phyloP scores from a whole-genome alignment of 495 filamentous ascomycete genomes.

The Lasiosphaeris hirsuta region DNA sequence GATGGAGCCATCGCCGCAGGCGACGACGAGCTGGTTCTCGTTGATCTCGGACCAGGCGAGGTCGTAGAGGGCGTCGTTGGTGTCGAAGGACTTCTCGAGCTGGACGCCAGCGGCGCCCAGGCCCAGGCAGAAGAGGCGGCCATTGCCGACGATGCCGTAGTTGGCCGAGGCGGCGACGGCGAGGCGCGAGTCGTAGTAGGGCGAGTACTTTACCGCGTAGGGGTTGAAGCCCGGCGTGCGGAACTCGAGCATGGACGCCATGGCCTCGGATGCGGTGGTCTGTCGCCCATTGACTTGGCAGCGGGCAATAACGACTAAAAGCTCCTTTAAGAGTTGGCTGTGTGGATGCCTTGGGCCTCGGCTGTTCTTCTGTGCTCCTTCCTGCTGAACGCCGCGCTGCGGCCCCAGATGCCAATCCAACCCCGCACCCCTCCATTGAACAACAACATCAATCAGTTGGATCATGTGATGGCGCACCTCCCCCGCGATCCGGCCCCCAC shows the following conservation, averaged over 20 bases:
- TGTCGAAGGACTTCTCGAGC: slow-evolving; percentile 88
- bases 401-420: not conserved
- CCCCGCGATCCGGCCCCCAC: not conserved
- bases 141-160: slow-evolving; percentile 96
- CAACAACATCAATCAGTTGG: too few species aligned
- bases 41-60: slow-evolving; percentile 89
- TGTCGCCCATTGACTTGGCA: slow-evolving; percentile 10
- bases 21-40: slow-evolving; percentile 87
- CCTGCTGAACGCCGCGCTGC: not conserved
- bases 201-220: slow-evolving; percentile 93
- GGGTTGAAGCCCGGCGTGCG: slow-evolving; percentile 91
- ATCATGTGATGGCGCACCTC: slow-evolving; percentile 7
- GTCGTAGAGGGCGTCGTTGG: slow-evolving; percentile 94
- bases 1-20: slow-evolving; percentile 85
- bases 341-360: slow-evolving; percentile 8
- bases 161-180: slow-evolving; percentile 84
- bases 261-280: slow-evolving; percentile 18
- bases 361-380: slow-evolving; percentile 14
- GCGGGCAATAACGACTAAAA: not conserved
- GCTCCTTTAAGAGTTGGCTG: not conserved
- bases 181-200: slow-evolving; percentile 91
- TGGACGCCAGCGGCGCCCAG: slow-evolving; percentile 78
- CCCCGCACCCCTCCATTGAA: not conserved
- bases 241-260: slow-evolving; percentile 79
- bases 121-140: slow-evolving; percentile 75